Percentiles rank a stretch among this genome's conserved stretches.
These are phyloP conservation scores for Haplosporangium gracile DNA, from an alignment of 192 early-diverging fungal species.

Conservation along the genomic window DNA sequence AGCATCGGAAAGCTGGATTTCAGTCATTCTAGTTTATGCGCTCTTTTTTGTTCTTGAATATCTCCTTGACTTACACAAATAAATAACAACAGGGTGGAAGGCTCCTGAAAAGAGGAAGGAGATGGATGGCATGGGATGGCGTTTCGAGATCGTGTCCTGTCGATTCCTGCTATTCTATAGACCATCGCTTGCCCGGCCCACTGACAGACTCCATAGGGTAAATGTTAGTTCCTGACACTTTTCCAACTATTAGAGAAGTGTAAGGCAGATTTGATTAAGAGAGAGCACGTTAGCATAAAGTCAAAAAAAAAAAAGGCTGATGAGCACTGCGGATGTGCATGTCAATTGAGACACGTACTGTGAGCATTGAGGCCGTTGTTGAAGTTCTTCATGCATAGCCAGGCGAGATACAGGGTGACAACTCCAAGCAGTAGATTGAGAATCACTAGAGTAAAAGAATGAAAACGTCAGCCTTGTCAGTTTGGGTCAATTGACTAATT, in stretches of 20 bases:
- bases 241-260: conserved; percentile 27
- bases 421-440: conserved; percentile 62
- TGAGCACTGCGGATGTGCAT: too few species aligned
- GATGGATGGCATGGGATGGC: neutral
- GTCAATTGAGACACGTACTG: conserved; percentile 54
- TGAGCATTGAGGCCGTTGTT: conserved; percentile 79
- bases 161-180: conserved; percentile 32
- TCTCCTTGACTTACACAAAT: too few species aligned
- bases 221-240: conserved; percentile 54
- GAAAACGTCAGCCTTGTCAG: neutral
- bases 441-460: conserved; percentile 46
- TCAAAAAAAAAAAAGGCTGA: neutral
- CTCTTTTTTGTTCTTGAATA: too few species aligned
- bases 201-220: conserved; percentile 53
- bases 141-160: neutral
- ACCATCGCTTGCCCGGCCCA: conserved; percentile 47
- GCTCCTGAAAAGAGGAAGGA: neutral
- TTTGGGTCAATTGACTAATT: neutral
- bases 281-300: neutral
- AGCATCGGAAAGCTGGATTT: neutral
- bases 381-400: conserved; percentile 77
- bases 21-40: neutral
- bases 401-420: conserved; percentile 53
- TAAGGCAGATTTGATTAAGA: neutral
- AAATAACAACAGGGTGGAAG: too few species aligned